These are phyloP conservation scores for Pythium pyrilobum DNA, from an alignment of 352 stramenopile species.

Conservation along the genomic window DNA sequence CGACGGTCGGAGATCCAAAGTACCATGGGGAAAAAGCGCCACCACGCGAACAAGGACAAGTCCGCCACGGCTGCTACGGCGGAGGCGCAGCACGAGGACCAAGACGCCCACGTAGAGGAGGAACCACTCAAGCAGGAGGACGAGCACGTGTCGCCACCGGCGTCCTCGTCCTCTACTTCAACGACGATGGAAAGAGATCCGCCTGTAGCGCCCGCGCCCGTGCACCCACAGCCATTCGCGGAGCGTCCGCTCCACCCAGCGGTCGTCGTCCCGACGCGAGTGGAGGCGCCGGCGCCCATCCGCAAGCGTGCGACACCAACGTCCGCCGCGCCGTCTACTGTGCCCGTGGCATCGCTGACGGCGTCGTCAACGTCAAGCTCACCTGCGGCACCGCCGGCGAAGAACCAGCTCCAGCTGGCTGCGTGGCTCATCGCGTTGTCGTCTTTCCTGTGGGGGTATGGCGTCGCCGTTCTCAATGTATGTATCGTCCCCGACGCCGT, in stretches of 20 bases:
- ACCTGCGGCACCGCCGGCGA: not conserved
- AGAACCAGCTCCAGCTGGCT: constrained; percentile 37
- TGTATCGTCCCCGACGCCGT: constrained; percentile 70
- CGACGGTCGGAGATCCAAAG: constrained; percentile 5
- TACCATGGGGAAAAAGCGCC: constrained; percentile 20
- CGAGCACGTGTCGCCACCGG: not conserved
- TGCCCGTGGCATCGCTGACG: constrained; percentile 9
- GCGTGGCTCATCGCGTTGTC: constrained; percentile 64
- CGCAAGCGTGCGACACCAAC: constrained; percentile 17
- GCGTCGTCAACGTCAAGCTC: not conserved
- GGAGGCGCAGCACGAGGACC: not conserved
- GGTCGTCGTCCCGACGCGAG: constrained; percentile 9
- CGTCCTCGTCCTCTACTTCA: not conserved
- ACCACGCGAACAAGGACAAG: constrained; percentile 12
- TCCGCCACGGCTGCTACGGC: not conserved
- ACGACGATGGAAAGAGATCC: not conserved
- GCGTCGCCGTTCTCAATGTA: constrained; percentile 64
- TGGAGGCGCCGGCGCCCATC: constrained; percentile 2
- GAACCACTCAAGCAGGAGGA: not conserved
- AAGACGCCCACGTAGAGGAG: not conserved
- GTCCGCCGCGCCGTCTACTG: constrained; percentile 2
- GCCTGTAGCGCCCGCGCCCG: not conserved
- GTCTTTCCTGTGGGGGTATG: constrained; percentile 79
- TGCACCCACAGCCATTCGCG: constrained; percentile 14
- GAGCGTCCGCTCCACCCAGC: constrained; percentile 13